phyloP scores from a whole-genome alignment of 306 rosid species.

The Medicago ruthenica region DNA sequence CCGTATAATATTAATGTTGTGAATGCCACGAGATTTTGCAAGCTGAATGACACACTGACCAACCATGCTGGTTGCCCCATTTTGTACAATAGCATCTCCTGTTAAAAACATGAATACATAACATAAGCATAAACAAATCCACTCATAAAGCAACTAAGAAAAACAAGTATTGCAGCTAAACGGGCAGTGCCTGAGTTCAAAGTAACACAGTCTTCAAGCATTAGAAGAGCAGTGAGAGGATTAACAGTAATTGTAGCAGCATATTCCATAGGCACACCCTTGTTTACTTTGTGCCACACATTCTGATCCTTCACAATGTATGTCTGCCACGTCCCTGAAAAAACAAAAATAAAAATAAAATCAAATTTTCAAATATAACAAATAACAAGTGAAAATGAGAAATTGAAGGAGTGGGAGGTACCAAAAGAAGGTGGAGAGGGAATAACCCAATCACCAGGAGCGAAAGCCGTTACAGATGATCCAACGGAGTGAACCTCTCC shows the following conservation, averaged over 20 bases:
- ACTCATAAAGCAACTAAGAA: neutral
- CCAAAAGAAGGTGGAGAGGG: constrained; percentile 92
- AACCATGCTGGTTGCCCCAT: constrained; percentile 97
- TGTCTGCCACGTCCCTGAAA: constrained; percentile 90
- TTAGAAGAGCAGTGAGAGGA: constrained; percentile 88
- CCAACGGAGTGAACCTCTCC: constrained; percentile 86
- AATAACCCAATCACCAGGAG: constrained; percentile 88
- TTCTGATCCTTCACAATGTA: constrained; percentile 78
- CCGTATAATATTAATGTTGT: constrained; percentile 73
- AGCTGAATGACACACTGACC: constrained; percentile 97
- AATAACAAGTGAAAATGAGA: neutral
- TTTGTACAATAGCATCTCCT: constrained; percentile 94
- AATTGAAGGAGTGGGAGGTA: constrained; percentile 28
- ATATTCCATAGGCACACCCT: constrained; percentile 79
- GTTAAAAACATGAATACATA: constrained; percentile 11
- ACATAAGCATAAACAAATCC: constrained; percentile 4
- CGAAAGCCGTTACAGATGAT: constrained; percentile 58
- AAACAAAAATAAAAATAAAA: neutral
- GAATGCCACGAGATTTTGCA: constrained; percentile 73
- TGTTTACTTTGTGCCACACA: constrained; percentile 77
- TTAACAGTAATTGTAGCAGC: constrained; percentile 88
- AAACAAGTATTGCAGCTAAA: neutral
- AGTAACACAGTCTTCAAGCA: constrained; percentile 79
- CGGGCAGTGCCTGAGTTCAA: constrained; percentile 65
- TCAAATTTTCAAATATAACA: neutral